Evolutionary conservation across 371 early-diverging fungal genomes (phyloP).

Genomic region (Mucor saturninus): DNA sequence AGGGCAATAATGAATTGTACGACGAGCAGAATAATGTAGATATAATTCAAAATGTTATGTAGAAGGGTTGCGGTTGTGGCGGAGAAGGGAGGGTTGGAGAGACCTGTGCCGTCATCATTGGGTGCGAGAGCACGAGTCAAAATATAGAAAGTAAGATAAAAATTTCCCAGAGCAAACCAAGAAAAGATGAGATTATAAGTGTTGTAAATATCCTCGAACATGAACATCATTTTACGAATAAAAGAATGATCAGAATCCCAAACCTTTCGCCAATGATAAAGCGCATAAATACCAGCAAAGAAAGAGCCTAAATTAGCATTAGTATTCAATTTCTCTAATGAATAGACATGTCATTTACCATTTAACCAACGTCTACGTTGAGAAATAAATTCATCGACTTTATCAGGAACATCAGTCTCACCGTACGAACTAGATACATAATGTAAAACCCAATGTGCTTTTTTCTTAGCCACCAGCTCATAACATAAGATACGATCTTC

Average conservation of each 20-base stretch:
- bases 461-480: constrained; percentile 78
- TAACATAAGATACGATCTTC: constrained; percentile 90
- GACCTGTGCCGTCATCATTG: constrained; percentile 22
- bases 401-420: constrained; percentile 84
- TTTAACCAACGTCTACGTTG: constrained; percentile 92
- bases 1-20: constrained; percentile 72
- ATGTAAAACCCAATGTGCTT: constrained; percentile 73
- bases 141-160: constrained; percentile 85
- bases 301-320: constrained; percentile 48
- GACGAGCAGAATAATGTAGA: constrained; percentile 69
- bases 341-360: constrained; percentile 30
- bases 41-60: constrained; percentile 51
- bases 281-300: constrained; percentile 69
- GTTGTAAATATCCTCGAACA: constrained; percentile 70
- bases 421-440: constrained; percentile 73
- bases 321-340: background rate
- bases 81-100: constrained; percentile 34
- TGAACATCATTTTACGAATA: constrained; percentile 66
- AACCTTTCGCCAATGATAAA: constrained; percentile 61
- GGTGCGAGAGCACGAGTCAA: constrained; percentile 49
- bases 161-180: constrained; percentile 78
- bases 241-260: constrained; percentile 67
- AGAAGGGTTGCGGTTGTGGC: constrained; percentile 29
- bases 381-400: constrained; percentile 79
- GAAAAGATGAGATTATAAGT: constrained; percentile 67